Evolutionary conservation across 192 early-diverging fungal species (phyloP).

Genomic region (Backusella luteola): DNA sequence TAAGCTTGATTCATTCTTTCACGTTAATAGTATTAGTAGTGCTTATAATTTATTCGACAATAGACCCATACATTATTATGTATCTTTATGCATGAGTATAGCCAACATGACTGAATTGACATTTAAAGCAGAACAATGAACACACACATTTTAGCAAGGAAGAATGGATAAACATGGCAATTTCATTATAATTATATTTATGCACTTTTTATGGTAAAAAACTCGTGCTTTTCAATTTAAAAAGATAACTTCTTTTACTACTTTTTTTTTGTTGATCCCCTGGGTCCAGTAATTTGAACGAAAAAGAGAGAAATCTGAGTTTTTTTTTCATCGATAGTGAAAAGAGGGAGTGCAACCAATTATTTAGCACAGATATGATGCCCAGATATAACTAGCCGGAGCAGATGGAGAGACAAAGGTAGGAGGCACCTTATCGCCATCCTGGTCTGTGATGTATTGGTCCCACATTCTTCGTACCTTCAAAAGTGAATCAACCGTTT

Average conservation of each 20-base stretch:
- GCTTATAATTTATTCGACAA: too few species aligned
- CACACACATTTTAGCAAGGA: not conserved
- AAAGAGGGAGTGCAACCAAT: not conserved
- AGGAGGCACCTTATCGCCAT: constrained; percentile 27
- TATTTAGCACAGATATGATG: constrained; percentile 25
- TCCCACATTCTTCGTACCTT: constrained; percentile 34
- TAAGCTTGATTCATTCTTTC: too few species aligned
- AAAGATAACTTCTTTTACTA: not conserved
- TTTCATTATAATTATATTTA: not conserved
- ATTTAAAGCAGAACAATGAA: not conserved
- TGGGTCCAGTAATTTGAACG: not conserved
- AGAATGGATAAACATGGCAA: not conserved
- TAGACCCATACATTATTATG: not conserved
- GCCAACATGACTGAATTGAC: not conserved
- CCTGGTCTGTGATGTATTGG: constrained; percentile 18
- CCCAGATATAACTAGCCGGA: constrained; percentile 40
- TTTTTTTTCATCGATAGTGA: too few species aligned
- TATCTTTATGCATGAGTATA: not conserved
- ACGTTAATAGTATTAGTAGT: too few species aligned
- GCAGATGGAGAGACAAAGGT: constrained; percentile 30
- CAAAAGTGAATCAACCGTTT: constrained; percentile 21
- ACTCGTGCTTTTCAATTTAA: not conserved
- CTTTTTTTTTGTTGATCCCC: not conserved
- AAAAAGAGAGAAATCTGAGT: not conserved
- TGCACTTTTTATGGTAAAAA: not conserved